A percentile compares a stretch with the other conserved stretches of the same genome.
Conservation (phyloP, 495 filamentous ascomycete species). For the Penicillium pulvis region DNA sequence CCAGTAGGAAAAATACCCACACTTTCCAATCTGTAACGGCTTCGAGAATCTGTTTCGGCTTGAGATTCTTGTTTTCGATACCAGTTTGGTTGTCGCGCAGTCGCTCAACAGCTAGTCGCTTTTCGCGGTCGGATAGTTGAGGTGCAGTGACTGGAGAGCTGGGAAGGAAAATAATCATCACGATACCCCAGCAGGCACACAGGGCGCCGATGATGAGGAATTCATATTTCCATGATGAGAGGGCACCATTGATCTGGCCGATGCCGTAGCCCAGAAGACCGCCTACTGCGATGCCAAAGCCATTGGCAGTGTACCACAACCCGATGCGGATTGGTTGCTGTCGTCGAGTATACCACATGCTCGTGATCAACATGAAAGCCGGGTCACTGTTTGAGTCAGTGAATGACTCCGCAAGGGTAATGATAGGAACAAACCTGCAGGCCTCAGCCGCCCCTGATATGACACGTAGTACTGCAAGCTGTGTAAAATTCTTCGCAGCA, state of each 20-base stretch:
- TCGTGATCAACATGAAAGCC: slow-evolving; percentile 31
- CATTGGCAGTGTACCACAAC: slow-evolving; percentile 62
- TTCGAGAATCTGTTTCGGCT: slow-evolving; percentile 51
- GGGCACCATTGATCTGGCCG: slow-evolving; percentile 52
- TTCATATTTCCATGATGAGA: slow-evolving; percentile 59
- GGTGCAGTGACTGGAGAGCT: slow-evolving; percentile 49
- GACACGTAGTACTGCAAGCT: slow-evolving; percentile 50
- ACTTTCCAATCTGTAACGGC: slow-evolving; percentile 50
- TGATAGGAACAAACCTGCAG: slow-evolving; percentile 20
- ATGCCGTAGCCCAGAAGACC: slow-evolving; percentile 63
- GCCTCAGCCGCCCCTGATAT: slow-evolving; percentile 57
- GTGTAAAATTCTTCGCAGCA: slow-evolving; percentile 48
- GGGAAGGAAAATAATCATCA: slow-evolving; percentile 48
- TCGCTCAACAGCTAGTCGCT: slow-evolving; percentile 51
- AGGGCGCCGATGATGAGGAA: slow-evolving; percentile 50
- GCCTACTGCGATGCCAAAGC: slow-evolving; percentile 58
- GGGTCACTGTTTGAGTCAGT: slow-evolving; percentile 25
- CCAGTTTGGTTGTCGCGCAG: slow-evolving; percentile 57
- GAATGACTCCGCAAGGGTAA: neutral
- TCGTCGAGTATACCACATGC: slow-evolving; percentile 44
- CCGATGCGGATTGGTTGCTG: slow-evolving; percentile 63
- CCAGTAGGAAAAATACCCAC: slow-evolving; percentile 43
- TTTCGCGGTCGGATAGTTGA: slow-evolving; percentile 44
- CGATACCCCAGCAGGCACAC: slow-evolving; percentile 37
- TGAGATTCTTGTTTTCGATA: slow-evolving; percentile 55